Evolutionary conservation across 257 asterid species (phyloP), one percentile per base, ranked within the genome.

Genomic region (Gynochthodes officinalis): DNA sequence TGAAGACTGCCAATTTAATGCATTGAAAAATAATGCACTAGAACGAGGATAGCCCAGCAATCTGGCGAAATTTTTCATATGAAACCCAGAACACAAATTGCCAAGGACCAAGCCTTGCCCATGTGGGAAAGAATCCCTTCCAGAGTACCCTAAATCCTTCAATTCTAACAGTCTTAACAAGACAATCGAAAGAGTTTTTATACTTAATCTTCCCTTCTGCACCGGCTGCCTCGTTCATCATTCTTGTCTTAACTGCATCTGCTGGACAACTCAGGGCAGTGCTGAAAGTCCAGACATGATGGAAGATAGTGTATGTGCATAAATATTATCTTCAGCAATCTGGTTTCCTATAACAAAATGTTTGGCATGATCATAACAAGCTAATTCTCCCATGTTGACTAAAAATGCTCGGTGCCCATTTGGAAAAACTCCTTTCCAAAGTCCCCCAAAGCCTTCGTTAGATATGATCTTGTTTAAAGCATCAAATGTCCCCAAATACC

Each of bases 61-160:
- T 67, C 58, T 79, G 83, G 52, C 98, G 80, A 68, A 86, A 76
- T 75, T 85, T 90, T 84, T 90, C 98, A 65, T 86, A 93, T 0
- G 95, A 87, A 42, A 89, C 96, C 97, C 97, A 92, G 81, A 92
- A 92, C 57, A 92, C 95, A 80, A 90, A 90, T 76, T 90, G 98
- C 97, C 98, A 93, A 70, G 98, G 97, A 65, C 97, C 98, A 72
- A 93, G 95, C 76, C 98, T 86, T 63, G 98, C 96, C 97, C 97
- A 90, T 28, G 97, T 93, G 14, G 96, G 97, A 80, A 93, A 73
- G 73, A 93, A 90, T 13, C 97, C 98, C 85, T 89, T 90, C 96
- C 94, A 88, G 64, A 90, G 75, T 25, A 94, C 97, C 77, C 84
- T 75, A 12, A 89, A 57, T 37, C 98, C 98, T 83, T 93, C 98